Percentiles rank a stretch among this genome's conserved stretches.
phyloP scores from a whole-genome alignment of 2,329 filamentous ascomycete species.

The Mariannaea sp. region DNA sequence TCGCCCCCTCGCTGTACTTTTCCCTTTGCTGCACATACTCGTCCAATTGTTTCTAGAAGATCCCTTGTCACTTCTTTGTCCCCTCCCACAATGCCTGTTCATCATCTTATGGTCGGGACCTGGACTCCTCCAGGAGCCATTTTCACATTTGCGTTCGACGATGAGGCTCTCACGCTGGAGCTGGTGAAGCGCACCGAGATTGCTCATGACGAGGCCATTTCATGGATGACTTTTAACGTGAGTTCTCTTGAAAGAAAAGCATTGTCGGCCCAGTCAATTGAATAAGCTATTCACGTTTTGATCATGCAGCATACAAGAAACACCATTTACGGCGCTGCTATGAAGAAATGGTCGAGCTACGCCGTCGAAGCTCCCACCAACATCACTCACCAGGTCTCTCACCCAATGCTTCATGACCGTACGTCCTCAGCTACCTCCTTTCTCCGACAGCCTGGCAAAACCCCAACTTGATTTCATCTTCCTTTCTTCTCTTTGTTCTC shows the following conservation, averaged over 20 bases:
- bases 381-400: conserved; percentile 75
- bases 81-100: conserved; percentile 66
- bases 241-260: conserved; percentile 40
- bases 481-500: not conserved
- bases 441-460: not conserved
- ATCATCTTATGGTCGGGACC: conserved; percentile 90
- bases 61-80: conserved; percentile 19
- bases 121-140: conserved; percentile 91
- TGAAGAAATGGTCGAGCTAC: conserved; percentile 93
- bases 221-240: conserved; percentile 91
- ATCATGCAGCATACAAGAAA: conserved; percentile 73
- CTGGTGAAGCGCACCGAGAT: conserved; percentile 82
- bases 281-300: not conserved
- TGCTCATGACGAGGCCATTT: conserved; percentile 82
- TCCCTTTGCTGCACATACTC: not conserved
- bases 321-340: conserved; percentile 85
- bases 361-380: conserved; percentile 74
- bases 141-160: conserved; percentile 87
- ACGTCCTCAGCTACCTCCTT: conserved; percentile 42
- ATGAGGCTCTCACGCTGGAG: conserved; percentile 74
- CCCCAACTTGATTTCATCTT: too few relatives aligned
- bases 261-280: not conserved
- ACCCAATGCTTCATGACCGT: conserved; percentile 78
- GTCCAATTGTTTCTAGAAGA: conserved; percentile 8
- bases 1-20: not conserved